Percentiles rank a stretch among this genome's conserved stretches.
These are phyloP conservation scores for Penicillium decumbens DNA, from an alignment of 2,329 filamentous ascomycete species.

Conservation along the genomic window DNA sequence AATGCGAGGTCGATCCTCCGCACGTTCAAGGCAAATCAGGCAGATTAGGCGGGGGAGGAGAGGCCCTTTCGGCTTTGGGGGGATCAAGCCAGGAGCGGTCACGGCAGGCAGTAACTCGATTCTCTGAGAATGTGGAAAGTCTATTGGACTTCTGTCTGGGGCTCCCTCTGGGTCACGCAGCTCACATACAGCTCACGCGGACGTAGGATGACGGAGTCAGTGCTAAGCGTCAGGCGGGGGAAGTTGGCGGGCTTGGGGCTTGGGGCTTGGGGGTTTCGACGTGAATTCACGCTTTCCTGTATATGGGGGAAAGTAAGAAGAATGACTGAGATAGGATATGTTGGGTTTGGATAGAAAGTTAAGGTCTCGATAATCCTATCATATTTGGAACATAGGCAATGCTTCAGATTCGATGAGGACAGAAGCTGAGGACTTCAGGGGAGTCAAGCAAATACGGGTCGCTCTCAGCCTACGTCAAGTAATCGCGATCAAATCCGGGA, in stretches of 20 bases:
- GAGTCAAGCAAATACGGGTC: not conserved
- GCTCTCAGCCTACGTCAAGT: conserved; percentile 1
- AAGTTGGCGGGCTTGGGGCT: not conserved
- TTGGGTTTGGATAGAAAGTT: not conserved
- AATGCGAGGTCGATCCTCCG: conserved; percentile 6
- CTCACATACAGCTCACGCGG: conserved; percentile 9
- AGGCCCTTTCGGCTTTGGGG: not conserved
- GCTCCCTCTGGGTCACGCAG: not conserved
- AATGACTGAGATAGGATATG: not conserved
- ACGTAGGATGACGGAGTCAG: not conserved
- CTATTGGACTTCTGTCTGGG: not conserved
- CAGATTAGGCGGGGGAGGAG: not conserved
- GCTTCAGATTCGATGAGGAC: no score
- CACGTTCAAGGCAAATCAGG: not conserved
- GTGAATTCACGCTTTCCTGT: not conserved
- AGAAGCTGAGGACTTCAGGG: not conserved
- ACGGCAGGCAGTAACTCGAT: conserved; percentile 7
- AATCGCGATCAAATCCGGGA: not conserved
- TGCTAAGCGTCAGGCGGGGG: not conserved
- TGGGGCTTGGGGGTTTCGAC: not conserved
- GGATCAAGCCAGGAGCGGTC: conserved; percentile 4
- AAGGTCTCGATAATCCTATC: not conserved
- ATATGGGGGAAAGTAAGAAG: not conserved
- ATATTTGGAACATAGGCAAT: no score
- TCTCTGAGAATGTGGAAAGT: not conserved